Evolutionary conservation across 805 yeast genomes (phyloP).

Genomic region (Pichia occidentalis): DNA sequence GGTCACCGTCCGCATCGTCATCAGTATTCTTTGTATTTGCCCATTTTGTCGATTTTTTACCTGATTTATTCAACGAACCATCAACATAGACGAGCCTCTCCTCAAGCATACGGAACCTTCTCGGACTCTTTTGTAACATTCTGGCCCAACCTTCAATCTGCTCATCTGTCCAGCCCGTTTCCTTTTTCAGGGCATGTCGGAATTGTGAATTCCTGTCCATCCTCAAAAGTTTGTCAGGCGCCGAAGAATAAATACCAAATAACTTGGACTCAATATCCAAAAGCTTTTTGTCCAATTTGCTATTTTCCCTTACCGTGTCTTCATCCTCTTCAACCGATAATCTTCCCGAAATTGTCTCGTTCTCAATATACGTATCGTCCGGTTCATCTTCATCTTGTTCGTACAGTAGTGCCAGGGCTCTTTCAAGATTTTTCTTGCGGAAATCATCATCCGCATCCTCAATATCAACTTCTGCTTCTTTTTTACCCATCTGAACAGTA

Average conservation of each 20-base stretch:
- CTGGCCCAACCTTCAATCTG: conserved; percentile 92
- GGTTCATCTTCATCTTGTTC: conserved; percentile 80
- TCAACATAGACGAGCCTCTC: conserved; percentile 48
- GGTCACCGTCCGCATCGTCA: conserved; percentile 9
- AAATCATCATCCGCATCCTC: conserved; percentile 30
- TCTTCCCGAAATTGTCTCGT: conserved; percentile 34
- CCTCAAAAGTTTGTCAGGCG: conserved; percentile 43
- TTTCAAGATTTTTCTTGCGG: conserved; percentile 48
- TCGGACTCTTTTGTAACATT: conserved; percentile 62
- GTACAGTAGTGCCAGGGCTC: conserved; percentile 56
- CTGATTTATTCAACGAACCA: conserved; percentile 21
- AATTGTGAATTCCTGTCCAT: conserved; percentile 38
- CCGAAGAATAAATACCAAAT: conserved; percentile 49
- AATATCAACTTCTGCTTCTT: conserved; percentile 15
- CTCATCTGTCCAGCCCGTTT: conserved; percentile 74
- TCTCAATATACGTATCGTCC: conserved; percentile 69
- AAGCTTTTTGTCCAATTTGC: conserved; percentile 19
- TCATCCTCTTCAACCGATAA: conserved; percentile 24
- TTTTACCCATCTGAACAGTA: conserved; percentile 33
- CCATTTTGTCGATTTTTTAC: conserved; percentile 20
- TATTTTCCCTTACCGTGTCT: conserved; percentile 33
- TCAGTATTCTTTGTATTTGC: conserved; percentile 12
- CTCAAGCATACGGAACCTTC: conserved; percentile 54
- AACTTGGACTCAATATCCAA: conserved; percentile 42
- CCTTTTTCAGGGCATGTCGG: conserved; percentile 45